Percentiles rank a stretch among this genome's conserved stretches.
These are phyloP conservation scores for Pseudogymnoascus sp. DNA, from an alignment of 2,329 filamentous ascomycete genomes.

Conservation along the genomic window DNA sequence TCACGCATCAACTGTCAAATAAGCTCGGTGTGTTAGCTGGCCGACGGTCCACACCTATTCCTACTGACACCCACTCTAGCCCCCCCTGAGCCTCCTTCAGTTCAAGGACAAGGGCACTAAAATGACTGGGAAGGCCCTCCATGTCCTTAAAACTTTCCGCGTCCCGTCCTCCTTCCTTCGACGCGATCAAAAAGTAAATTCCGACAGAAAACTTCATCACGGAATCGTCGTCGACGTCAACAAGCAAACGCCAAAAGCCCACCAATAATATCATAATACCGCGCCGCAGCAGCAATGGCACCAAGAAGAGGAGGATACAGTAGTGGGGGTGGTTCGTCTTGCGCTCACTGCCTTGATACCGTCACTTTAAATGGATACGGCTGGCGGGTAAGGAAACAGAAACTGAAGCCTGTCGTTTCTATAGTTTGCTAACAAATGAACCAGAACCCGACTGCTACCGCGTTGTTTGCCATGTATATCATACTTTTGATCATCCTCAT, in stretches of 20 bases:
- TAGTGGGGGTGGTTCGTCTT: not conserved
- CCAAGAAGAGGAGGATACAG: conserved; percentile 3
- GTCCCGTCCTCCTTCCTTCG: not conserved
- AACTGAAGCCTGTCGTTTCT: not conserved
- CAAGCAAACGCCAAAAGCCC: not conserved
- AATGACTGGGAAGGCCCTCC: too few relatives aligned
- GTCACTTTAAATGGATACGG: not conserved
- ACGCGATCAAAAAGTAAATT: not conserved
- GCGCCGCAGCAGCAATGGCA: not conserved
- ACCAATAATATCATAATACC: not conserved
- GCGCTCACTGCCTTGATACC: not conserved
- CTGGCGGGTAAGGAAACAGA: not conserved
- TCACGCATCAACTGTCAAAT: not conserved
- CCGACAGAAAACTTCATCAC: not conserved
- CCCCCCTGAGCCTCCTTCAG: not conserved
- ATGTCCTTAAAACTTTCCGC: not conserved
- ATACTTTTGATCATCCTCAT: not conserved
- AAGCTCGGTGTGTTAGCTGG: not conserved
- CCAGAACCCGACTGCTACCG: not conserved
- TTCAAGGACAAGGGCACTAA: not conserved
- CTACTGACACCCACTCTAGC: not conserved
- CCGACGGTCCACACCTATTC: not conserved
- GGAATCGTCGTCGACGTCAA: not conserved
- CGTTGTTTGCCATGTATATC: not conserved
- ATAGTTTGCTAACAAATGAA: not conserved